Conservation (phyloP, 2,329 filamentous ascomycete species). For the Colletotrichum sp. region DNA sequence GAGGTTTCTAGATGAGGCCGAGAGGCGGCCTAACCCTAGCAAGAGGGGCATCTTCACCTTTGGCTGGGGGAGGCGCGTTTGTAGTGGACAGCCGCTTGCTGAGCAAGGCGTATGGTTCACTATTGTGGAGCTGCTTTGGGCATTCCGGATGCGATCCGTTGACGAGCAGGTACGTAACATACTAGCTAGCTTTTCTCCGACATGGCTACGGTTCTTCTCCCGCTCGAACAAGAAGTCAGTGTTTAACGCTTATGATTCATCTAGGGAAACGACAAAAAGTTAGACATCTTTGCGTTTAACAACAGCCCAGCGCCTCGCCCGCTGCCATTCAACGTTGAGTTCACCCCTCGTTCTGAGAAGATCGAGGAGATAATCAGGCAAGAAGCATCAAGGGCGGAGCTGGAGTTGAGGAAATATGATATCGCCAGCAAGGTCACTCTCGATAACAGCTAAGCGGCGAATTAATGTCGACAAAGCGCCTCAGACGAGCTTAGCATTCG, state of each 20-base stretch:
- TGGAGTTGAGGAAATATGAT: background rate
- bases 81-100: background rate
- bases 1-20: background rate
- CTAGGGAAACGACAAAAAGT: background rate
- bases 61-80: background rate
- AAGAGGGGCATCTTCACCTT: background rate
- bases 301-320: background rate
- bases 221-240: background rate
- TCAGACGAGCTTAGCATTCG: rapidly evolving
- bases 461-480: background rate
- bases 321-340: background rate
- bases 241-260: background rate
- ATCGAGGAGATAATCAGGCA: background rate
- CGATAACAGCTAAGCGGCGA: background rate
- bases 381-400: background rate
- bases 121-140: background rate
- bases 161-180: background rate
- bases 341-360: background rate
- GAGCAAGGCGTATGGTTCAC: background rate
- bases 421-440: background rate
- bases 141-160: background rate
- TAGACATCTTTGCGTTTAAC: background rate
- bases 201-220: background rate
- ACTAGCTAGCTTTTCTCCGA: background rate
- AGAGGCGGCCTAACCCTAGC: background rate